Base-by-base conservation (phyloP, 441 rosid genomes). In the Erodium moschatum region DNA sequence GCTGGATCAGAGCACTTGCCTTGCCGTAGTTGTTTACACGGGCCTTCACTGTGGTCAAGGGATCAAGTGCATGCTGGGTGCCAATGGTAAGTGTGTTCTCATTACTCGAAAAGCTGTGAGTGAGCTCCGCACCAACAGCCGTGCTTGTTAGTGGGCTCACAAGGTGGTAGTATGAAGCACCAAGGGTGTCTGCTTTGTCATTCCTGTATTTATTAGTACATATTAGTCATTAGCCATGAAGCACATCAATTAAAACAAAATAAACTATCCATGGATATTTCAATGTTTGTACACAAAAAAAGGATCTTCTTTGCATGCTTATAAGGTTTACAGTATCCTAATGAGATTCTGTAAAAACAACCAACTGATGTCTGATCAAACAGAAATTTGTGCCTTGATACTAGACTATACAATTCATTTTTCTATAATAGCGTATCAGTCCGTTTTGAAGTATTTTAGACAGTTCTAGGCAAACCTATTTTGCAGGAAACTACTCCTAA, bases 91-190 rank as follows among this genome's bases (percentile, higher is more conserved):
- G 78, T 1, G 89, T 76, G 79, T 89, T 94, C 71, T 89, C 94
- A 1, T 89, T 86, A 83, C 74, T 88, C n/a, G 97, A 75, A 65
- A 91, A 87, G 83, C 85, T 83, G 67, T 84, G 99, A 73, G 72
- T 83, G 66, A 94, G 84, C 89, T 94, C 99, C 0, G 96, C 99
- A 15, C 99, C 99, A 44, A 94, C 97, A 29, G 92, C 90, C 5
- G 97, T 93, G 77, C 77, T 88, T 65, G 81, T 86, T 81, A 88
- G 73, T 0, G 93, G 99, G 77, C 85, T 88, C 72, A 91, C 97
- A 7, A 72, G 67, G 79, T 88, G 97, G 81, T 91, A 94, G 81
- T 94, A 91, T 64, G 99, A 89, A 31, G 94, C 96, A 68, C 52
- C 90, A 38, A 91, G 66, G 10, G 72, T 72, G 71, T 91, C 92